Evolutionary conservation across 1,284 basidiomycete species (phyloP), one percentile per base, ranked within the genome.

Genomic region (Naganishia sp.): DNA sequence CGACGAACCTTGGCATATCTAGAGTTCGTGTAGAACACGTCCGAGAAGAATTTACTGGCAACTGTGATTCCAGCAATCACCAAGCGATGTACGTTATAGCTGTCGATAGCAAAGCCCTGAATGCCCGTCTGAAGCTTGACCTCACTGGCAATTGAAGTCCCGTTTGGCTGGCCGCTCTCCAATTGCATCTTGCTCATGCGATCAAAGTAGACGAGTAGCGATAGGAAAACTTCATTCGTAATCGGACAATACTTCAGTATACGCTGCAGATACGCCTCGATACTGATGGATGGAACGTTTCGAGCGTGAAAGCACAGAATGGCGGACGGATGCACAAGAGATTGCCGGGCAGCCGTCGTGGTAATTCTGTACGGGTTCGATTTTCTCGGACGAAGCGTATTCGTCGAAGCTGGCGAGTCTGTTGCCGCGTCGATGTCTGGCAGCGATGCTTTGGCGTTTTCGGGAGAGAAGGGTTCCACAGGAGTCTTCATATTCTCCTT

Each of bases 11-110:
- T 99, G 66, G 95, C 95, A 77, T 99, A 99, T 43, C 95, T 85
- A 35, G 94, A 97, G 75, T 99, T 99, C n/a, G 95, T 98, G 81
- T 99, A 98, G 75, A 99, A 99, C 11, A 99, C 94, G 78, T 99
- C 95, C 68, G 90, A 93, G 78, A 98, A 98, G 79, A 99, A 99
- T 79, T 99, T 99, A 83, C 90, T 94, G 21, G 95, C 94, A 10
- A 99, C 95, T 2, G 95, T 98, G 31, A 99, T 90, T 3, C 95
- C 95, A 1, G 95, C 94, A 71, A 99, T 98, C 73, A 99, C 90
- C 52, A 99, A 82, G 39, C 93, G 86, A 80, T 99, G 95, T 31
- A 99, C 90, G 75, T 99, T 99, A 81, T 89, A 99, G 67, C 90
- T 92, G 80, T 99, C 95, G 75, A 99, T 97, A 21, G 94, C 90